Percentiles rank a stretch among this genome's conserved stretches.
These are phyloP conservation scores for Protomyces lactucae-debilis DNA, from an alignment of 1,139 yeast genomes.

Conservation along the genomic window DNA sequence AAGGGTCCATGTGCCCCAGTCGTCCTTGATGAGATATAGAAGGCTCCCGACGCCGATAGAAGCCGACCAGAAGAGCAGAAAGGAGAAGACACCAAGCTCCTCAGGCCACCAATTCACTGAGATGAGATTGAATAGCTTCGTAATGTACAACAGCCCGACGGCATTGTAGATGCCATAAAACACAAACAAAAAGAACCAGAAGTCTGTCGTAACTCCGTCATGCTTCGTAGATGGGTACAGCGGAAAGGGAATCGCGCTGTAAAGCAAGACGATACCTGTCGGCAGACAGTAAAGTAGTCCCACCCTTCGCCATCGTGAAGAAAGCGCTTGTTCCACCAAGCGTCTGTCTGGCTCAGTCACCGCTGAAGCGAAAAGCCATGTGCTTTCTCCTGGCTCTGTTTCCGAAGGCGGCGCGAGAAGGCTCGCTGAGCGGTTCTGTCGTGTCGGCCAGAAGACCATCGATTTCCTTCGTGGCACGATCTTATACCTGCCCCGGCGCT, in stretches of 20 bases:
- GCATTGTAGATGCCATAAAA: slow-evolving; percentile 31
- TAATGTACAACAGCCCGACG: slow-evolving; percentile 30
- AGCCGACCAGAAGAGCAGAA: slow-evolving; percentile 28
- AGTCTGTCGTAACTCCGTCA: slow-evolving; percentile 14
- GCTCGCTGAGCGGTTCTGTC: neutral
- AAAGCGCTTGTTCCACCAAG: slow-evolving; percentile 5
- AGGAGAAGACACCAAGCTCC: slow-evolving; percentile 28
- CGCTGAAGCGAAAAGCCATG: slow-evolving; percentile 16
- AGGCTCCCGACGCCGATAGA: slow-evolving; percentile 29
- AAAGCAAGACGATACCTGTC: slow-evolving; percentile 13
- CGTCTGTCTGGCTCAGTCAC: slow-evolving; percentile 11
- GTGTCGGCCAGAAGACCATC: slow-evolving; percentile 21
- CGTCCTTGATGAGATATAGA: slow-evolving; percentile 9
- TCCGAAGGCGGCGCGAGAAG: neutral
- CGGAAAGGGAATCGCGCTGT: slow-evolving; percentile 20
- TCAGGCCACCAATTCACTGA: slow-evolving; percentile 31
- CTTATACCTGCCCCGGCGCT: slow-evolving; percentile 18
- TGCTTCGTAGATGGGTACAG: neutral
- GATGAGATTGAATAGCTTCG: slow-evolving; percentile 29
- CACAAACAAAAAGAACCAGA: slow-evolving; percentile 30
- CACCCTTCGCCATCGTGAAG: slow-evolving; percentile 14
- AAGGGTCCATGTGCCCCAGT: slow-evolving; percentile 26
- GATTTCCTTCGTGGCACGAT: slow-evolving; percentile 25
- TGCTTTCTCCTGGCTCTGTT: neutral
- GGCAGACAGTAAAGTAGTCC: slow-evolving; percentile 17